Base-by-base conservation (phyloP, 306 rosid genomes). In the Bauhinia variegata region DNA sequence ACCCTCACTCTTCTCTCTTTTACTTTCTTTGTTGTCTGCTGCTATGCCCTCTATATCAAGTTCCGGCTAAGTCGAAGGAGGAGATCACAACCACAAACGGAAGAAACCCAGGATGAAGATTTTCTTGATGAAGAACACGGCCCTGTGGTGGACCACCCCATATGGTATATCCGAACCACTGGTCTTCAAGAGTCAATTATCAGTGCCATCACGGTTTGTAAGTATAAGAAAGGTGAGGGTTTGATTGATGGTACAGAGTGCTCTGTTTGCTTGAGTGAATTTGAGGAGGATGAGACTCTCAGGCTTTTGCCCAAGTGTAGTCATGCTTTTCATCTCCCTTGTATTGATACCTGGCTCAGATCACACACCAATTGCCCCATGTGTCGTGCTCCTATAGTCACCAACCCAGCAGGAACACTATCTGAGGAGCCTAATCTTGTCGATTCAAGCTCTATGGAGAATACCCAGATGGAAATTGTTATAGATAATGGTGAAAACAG, bases 271-370 rank as follows among this genome's bases (percentile, higher is more conserved):
- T 80, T 91, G 80, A 75, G 72, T 39, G 97, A 91, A 78, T 91
- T 91, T 16, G 61, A 79, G 68, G 92, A 91, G 11, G 88, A 84
- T 33, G 96, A 91, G 51, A 80, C 14, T 59, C 66, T 91, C 11
- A 78, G 97, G n/a, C 87, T 91, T 4, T 65, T 91, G 80, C 97
- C 97, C 0, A 89, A 88, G 77, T 91, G 97, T 64, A 70, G 75
- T 54, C 97, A 91, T 69, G 97, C 97, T 71, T 91, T 91, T 77
- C 97, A 91, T 72, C 36, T 83, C 8, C 85, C 81, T 32, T 91
- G 97, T 68, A 89, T 91, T 65, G 97, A 91, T 60, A 91, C 96
- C 0, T 91, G 97, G 97, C 96, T 91, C 31, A 46, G 78, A n/a
- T 88, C 97, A 0, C 97, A 91, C 59, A 91, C 95, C 16, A 91